Evolutionary conservation across 2,329 filamentous ascomycete species (phyloP).

Genomic region (Aspergillus tubingensis): DNA sequence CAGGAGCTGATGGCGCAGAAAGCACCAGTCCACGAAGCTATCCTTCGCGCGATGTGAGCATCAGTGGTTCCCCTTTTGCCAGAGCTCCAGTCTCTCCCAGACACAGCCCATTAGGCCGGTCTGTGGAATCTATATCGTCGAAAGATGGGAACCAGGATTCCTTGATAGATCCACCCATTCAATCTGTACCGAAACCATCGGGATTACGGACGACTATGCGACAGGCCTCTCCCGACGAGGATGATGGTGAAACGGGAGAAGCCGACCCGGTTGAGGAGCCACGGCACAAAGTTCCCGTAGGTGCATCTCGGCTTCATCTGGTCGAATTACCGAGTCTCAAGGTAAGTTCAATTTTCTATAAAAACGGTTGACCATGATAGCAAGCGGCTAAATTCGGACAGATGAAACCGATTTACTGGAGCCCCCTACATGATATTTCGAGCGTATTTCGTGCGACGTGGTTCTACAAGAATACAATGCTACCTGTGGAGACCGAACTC

Average conservation of each 20-base stretch:
- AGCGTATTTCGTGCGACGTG: constrained; percentile 84
- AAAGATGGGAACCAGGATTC: constrained; percentile 25
- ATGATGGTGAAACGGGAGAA: constrained; percentile 24
- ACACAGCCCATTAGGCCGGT: constrained; percentile 33
- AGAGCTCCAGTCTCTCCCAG: constrained; percentile 41
- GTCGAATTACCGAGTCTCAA: constrained; percentile 76
- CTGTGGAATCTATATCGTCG: constrained; percentile 29
- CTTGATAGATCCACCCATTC: constrained; percentile 18
- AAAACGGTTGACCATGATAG: not conserved
- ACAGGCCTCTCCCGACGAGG: constrained; percentile 18
- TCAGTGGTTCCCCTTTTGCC: constrained; percentile 53
- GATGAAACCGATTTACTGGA: constrained; percentile 99
- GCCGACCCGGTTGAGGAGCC: constrained; percentile 25
- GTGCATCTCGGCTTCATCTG: constrained; percentile 84
- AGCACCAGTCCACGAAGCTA: constrained; percentile 27
- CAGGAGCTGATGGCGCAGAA: constrained; percentile 23
- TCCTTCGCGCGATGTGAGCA: constrained; percentile 39
- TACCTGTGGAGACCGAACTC: constrained; percentile 78
- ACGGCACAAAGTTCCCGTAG: constrained; percentile 72
- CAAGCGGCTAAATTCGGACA: constrained; percentile 40
- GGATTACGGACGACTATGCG: constrained; percentile 30
- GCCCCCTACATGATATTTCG: constrained; percentile 84
- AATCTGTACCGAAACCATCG: constrained; percentile 28
- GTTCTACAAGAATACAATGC: constrained; percentile 97
- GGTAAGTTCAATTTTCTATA: constrained; percentile 21